Conservation (phyloP, 306 rosid genomes). For the Prosopis cineraria region DNA sequence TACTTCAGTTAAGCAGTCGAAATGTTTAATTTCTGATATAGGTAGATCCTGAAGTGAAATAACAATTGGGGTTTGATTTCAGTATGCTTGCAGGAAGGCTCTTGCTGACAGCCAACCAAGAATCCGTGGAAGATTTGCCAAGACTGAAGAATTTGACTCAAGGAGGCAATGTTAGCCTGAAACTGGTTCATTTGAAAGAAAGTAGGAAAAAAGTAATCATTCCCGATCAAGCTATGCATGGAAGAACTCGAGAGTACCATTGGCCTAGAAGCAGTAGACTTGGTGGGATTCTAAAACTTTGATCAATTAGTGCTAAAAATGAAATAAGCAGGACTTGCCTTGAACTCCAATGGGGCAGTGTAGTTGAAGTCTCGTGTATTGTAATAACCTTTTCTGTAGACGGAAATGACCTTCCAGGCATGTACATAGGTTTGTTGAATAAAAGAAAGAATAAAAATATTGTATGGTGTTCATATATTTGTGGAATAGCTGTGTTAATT, state of each 20-base stretch:
- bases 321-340: slow-evolving; percentile 44
- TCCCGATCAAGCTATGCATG: slow-evolving; percentile 34
- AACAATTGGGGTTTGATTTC: slow-evolving; percentile 28
- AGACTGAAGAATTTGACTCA: slow-evolving; percentile 62
- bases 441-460: slow-evolving; percentile 39
- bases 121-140: slow-evolving; percentile 97
- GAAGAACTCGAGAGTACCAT: slow-evolving; percentile 35
- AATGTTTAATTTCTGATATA: background rate
- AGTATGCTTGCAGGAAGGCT: slow-evolving; percentile 99
- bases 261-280: slow-evolving; percentile 15
- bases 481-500: slow-evolving; percentile 22
- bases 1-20: background rate
- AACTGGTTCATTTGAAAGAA: slow-evolving; percentile 32
- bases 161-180: slow-evolving; percentile 49
- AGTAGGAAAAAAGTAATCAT: slow-evolving; percentile 45
- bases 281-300: slow-evolving; percentile 26
- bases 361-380: slow-evolving; percentile 35
- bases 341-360: slow-evolving; percentile 28
- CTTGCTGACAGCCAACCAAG: slow-evolving; percentile 98
- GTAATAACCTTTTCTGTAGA: slow-evolving; percentile 47
- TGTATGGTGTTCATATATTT: slow-evolving; percentile 42
- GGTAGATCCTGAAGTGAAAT: background rate
- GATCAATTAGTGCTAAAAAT: slow-evolving; percentile 25
- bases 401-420: slow-evolving; percentile 35
- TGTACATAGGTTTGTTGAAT: slow-evolving; percentile 84